A percentile compares a stretch with the other conserved stretches of the same genome.
phyloP scores from a whole-genome alignment of 805 yeast species.

The Wickerhamomyces canadensis region DNA sequence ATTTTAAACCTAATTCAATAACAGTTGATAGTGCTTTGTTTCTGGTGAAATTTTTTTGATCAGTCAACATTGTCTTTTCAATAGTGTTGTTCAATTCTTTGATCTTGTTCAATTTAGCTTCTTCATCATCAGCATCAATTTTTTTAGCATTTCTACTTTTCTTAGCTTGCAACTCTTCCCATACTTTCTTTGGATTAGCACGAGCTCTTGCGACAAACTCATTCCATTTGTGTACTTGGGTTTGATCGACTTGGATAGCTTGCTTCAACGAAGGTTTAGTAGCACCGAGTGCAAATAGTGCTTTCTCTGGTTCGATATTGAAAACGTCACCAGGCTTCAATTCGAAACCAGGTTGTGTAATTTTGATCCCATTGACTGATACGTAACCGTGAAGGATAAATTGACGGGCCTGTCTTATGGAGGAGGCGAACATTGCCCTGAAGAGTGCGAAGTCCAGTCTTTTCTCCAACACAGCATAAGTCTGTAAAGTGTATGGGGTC shows the following conservation, averaged over 20 bases:
- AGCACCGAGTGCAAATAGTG: conserved; percentile 78
- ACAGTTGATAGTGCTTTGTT: conserved; percentile 12
- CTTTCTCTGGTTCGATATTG: conserved; percentile 80
- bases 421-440: conserved; percentile 89
- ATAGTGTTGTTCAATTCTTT: conserved; percentile 12
- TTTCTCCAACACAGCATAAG: conserved; percentile 82
- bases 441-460: conserved; percentile 86
- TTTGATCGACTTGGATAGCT: conserved; percentile 63
- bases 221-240: conserved; percentile 75
- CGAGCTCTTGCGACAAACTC: conserved; percentile 54
- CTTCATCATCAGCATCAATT: neutral
- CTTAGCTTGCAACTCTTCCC: conserved; percentile 24
- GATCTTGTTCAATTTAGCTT: conserved; percentile 6
- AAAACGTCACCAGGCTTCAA: conserved; percentile 84
- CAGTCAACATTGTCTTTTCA: conserved; percentile 17
- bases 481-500: conserved; percentile 85
- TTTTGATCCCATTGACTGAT: conserved; percentile 74
- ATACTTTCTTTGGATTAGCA: conserved; percentile 37
- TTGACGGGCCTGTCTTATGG: conserved; percentile 90
- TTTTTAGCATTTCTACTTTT: neutral
- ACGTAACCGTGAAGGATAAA: conserved; percentile 79
- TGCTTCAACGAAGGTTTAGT: conserved; percentile 70
- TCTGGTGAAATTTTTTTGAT: conserved; percentile 19
- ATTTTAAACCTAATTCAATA: conserved; percentile 12
- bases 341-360: conserved; percentile 74